Base-by-base conservation (phyloP, 2,329 filamentous ascomycete genomes). In the Piedraia hortae region DNA sequence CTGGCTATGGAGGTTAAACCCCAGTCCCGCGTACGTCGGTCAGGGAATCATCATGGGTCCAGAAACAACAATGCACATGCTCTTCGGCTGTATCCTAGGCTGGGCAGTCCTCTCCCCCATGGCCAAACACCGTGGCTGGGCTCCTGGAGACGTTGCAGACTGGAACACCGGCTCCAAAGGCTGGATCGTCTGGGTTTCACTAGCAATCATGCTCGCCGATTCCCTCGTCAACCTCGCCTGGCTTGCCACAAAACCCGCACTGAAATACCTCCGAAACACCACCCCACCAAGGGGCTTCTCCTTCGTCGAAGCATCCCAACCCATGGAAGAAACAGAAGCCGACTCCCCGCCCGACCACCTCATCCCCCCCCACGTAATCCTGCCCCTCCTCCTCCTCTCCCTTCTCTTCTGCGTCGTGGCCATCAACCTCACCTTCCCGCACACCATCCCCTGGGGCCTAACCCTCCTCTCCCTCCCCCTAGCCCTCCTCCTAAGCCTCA, bases 1-100 rank as follows among this genome's bases (percentile, higher is more conserved):
- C 2, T 97, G 82, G 82, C 59, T 91, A 1, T 97, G 85, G 85
- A 85, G 75, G 1, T 52, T 97, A 4, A 97, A 97, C 33, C 85
- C 85, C 0, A 91, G 78, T 20, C 69, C 89, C n/a, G 85, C 85
- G 2, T 97, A 97, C 42, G 66, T 93, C 12, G 85, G 85, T 0
- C 85, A 97, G 47, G 85, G 85, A 6, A 88, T 97, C 29, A 93
- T 97, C 38, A 97, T 97, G 85, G 85, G 85, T 0, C 74, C 82
- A 3, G 70, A 77, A 17, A 97, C 85, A 0, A 93, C 82, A 3
- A 56, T 89, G 23, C 82, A 93, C 35, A 97, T 97, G 85, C 59
- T 90, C 1, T 50, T 93, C 2, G 85, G 85, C 4, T 80, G 85
- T 3, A 43, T 89, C 9, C 38, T 91, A 6, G 85, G 85, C 12